A percentile compares a stretch with the other conserved stretches of the same genome.
Conservation (phyloP, 305 asterid genomes). For the Fraxinus dipetala region DNA sequence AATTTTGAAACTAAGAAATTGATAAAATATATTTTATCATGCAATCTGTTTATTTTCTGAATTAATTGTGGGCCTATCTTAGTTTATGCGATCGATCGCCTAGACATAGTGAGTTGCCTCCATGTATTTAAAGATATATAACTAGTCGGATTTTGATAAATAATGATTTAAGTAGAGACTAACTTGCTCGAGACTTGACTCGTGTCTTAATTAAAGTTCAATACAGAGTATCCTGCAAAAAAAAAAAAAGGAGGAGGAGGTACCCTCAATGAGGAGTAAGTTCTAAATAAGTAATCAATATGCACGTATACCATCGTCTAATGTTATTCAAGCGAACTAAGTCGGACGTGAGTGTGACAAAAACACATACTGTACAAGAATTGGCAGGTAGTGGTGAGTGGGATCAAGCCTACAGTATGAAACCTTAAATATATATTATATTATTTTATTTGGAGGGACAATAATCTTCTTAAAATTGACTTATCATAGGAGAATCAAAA, state of each 20-base stretch:
- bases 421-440: not conserved
- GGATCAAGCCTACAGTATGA: not conserved
- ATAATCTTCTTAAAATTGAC: not conserved
- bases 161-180: no score
- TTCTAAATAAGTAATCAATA: not conserved
- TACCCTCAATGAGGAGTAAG: no score
- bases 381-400: not conserved
- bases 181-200: not conserved
- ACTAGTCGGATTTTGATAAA: no score
- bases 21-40: not conserved
- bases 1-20: not conserved
- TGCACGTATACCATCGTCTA: not conserved
- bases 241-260: no score
- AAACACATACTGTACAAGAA: not conserved
- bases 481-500: conserved; percentile 3
- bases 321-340: no score
- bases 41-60: not conserved
- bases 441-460: not conserved
- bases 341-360: no score
- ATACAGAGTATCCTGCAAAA: no score
- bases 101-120: not conserved
- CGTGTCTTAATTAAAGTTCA: not conserved
- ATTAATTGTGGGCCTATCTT: not conserved
- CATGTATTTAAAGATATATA: not conserved
- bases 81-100: no score